Conservation (phyloP, 768 basidiomycete genomes). For the Lentinula sp. region DNA sequence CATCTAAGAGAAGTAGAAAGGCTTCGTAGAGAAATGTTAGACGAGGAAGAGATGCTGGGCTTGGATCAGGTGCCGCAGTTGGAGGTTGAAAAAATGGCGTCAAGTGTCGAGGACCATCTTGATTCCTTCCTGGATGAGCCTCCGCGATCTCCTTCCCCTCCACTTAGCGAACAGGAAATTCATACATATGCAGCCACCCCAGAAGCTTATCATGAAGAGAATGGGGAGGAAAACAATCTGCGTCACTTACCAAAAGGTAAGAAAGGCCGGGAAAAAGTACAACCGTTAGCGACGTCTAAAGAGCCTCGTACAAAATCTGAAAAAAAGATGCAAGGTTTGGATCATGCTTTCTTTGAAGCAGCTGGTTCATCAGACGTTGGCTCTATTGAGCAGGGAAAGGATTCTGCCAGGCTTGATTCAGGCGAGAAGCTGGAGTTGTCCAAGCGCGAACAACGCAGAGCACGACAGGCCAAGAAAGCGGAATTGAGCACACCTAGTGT, state of each 20-base stretch:
- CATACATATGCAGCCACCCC: not conserved
- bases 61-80: slow-evolving; percentile 30
- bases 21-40: slow-evolving; percentile 70
- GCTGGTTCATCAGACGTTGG: not conserved
- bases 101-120: not conserved
- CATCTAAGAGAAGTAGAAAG: slow-evolving; percentile 84
- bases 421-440: slow-evolving; percentile 17
- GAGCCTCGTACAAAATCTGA: not conserved
- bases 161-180: not conserved
- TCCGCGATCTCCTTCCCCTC: slow-evolving; percentile 1
- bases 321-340: not conserved
- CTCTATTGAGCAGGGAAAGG: not conserved
- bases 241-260: not conserved
- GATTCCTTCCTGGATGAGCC: not conserved
- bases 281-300: not conserved
- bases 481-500: slow-evolving; percentile 23
- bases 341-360: not conserved
- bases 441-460: slow-evolving; percentile 55
- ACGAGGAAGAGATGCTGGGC: slow-evolving; percentile 65
- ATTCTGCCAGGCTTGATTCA: not conserved
- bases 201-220: slow-evolving; percentile 8
- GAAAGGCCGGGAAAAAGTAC: not conserved
- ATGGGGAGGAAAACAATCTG: slow-evolving; percentile 1
- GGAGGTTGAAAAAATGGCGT: slow-evolving; percentile 15
- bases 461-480: slow-evolving; percentile 70